Evolutionary conservation across 192 early-diverging fungal species (phyloP), one percentile per base, ranked within the genome.

Genomic region (Coemansia sp.): DNA sequence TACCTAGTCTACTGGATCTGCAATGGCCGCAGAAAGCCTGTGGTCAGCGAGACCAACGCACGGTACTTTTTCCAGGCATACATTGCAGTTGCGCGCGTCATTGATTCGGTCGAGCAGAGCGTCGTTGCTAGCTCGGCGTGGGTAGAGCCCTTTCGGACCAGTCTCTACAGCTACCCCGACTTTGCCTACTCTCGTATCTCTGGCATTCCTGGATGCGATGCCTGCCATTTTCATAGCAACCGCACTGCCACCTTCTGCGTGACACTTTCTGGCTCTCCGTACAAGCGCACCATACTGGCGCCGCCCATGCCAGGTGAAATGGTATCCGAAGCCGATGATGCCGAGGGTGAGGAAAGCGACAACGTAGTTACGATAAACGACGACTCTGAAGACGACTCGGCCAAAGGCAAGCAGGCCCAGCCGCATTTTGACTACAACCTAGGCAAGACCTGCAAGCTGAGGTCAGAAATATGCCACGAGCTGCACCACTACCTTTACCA

Each of bases 1-100:
- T 76, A 76, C 22, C 51, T 76, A 32, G 66, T 76, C 2, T 47
- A 76, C 34, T 76, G 72, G 72, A 60, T 76, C n/a, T 54, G 57
- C 58, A 76, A 65, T n/a, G 54, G 31, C 36, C 52, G 47, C 18
- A 11, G 23, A 2, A 56, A 51, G 40, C 66, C 55, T 4, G 41
- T 8, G 1, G 8, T 68, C 15, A 69, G 47, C 34, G 26, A 56
- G 10, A 34, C 60, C 1, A 49, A 49, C n/a, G 54, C 60, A 2
- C 37, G 31, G n/a, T 76, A 76, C 47, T 76, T 68, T 47, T 76
- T 62, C 41, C 57, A 58, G 7, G 66, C 57, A n/a, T 76, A 76
- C 33, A 61, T 65, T 18, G 60, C 72, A 0, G 61, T 76, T 2
- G 32, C 52, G 10, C 59, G 72, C 0, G 62, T 61, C 10, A 40